Evolutionary conservation across 371 early-diverging fungal genomes (phyloP), one percentile per base, ranked within the genome.

Genomic region (Sporodiniella umbellata): DNA sequence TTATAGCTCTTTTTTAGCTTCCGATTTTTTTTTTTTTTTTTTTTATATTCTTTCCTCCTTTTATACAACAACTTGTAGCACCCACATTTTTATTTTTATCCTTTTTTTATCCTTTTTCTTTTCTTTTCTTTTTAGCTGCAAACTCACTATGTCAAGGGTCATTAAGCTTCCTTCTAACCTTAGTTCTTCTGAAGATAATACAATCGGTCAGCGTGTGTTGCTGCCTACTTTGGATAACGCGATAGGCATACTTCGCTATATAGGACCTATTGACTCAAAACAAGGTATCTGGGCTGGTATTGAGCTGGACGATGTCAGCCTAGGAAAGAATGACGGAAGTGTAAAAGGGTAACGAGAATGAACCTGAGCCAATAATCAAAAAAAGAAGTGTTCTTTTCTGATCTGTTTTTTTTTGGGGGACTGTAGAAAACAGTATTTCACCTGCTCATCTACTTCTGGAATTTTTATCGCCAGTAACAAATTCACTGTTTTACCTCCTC

Each of bases 311-410:
- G 54, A 66, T 17, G 64, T 60, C 12, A 86, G 85, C 11, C 70
- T 78, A 23, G 91, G 92, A 31, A 92, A 92, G 56, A 92, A 92
- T 64, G 81, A 88, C 52, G 92, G 93, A 10, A 72, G 74, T 33
- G 84, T 84, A 44, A 69, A 74, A 33, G 91, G 89, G 79, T 79
- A 78, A 62, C 12, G 24, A 18, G 11, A 37, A 26, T n/a, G n/a
- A n/a, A n/a, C n/a, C n/a, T n/a, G n/a, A n/a, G n/a, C n/a, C n/a
- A n/a, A n/a, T n/a, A n/a, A n/a, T n/a, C n/a, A n/a, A n/a, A n/a
- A n/a, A n/a, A n/a, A n/a, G n/a, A n/a, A n/a, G n/a, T n/a, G n/a
- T n/a, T n/a, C n/a, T n/a, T n/a, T n/a, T n/a, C n/a, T n/a, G n/a
- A n/a, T n/a, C n/a, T n/a, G n/a, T n/a, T n/a, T n/a, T n/a, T n/a